Evolutionary conservation across 495 filamentous ascomycete species (phyloP).

Genomic region (Trichocladium uniseriatum): DNA sequence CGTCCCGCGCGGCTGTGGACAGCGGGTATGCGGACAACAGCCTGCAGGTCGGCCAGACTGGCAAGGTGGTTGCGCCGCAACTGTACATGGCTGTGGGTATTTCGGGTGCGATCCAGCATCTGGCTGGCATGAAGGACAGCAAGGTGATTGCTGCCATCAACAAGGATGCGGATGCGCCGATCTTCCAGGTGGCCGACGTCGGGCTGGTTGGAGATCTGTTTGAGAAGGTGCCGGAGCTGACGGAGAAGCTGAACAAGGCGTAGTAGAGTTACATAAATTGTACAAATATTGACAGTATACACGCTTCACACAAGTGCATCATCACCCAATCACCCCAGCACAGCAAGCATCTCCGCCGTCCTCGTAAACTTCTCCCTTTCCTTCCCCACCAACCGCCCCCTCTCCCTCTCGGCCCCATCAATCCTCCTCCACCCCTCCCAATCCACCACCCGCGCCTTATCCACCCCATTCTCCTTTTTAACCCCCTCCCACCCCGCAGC

Average conservation of each 20-base stretch:
- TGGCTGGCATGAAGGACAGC: conserved; percentile 99
- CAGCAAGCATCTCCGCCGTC: conserved; percentile 69
- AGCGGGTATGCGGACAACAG: conserved; percentile 99
- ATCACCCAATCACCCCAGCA: conserved; percentile 38
- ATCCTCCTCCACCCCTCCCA: conserved; percentile 87
- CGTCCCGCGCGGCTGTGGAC: conserved; percentile 90
- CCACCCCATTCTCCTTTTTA: conserved; percentile 28
- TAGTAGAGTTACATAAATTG: conserved; percentile 20
- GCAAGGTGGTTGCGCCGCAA: conserved; percentile 95
- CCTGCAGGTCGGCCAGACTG: conserved; percentile 94
- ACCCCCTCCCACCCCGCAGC: conserved; percentile 69
- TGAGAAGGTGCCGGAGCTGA: conserved; percentile 90
- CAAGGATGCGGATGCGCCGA: conserved; percentile 93
- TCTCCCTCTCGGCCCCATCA: conserved; percentile 63
- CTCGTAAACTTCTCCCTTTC: conserved; percentile 74
- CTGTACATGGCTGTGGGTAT: conserved; percentile 94
- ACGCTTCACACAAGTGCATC: too few species aligned
- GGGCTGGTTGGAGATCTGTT: conserved; percentile 93
- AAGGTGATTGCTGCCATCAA: conserved; percentile 99
- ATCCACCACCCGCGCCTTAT: conserved; percentile 42
- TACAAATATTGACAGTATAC: conserved; percentile 12
- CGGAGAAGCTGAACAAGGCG: conserved; percentile 76
- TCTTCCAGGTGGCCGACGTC: conserved; percentile 96
- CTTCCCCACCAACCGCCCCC: conserved; percentile 60
- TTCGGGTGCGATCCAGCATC: conserved; percentile 92